phyloP scores from a whole-genome alignment of 2,329 filamentous ascomycete genomes.

The Aspergillus tanneri region DNA sequence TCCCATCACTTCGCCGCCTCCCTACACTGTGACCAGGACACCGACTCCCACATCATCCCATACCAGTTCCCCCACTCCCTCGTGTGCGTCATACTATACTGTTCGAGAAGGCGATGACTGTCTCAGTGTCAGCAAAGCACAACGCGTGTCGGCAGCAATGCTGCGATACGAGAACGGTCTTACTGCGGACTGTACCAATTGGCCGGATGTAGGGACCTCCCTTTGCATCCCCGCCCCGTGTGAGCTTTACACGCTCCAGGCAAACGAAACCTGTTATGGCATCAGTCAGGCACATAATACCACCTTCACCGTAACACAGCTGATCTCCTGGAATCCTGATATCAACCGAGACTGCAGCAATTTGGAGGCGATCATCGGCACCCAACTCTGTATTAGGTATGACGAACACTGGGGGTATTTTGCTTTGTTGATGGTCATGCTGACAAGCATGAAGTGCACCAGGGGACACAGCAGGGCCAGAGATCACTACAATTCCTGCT shows the following conservation, averaged over 20 bases:
- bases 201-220: slow-evolving; percentile 6
- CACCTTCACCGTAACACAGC: slow-evolving; percentile 11
- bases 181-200: slow-evolving; percentile 6
- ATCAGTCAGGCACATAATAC: slow-evolving; percentile 4
- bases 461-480: background rate
- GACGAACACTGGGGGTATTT: background rate
- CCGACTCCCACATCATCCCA: background rate
- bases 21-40: slow-evolving; percentile 6
- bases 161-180: slow-evolving; percentile 2
- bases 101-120: slow-evolving; percentile 4
- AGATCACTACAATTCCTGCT: background rate
- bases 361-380: background rate
- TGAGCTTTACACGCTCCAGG: slow-evolving; percentile 5
- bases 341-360: slow-evolving; percentile 11
- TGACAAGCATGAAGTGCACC: slow-evolving; percentile 2
- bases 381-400: slow-evolving; percentile 10
- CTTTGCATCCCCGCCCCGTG: slow-evolving; percentile 5
- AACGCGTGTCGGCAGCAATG: slow-evolving; percentile 3
- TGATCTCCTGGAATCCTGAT: slow-evolving; percentile 17
- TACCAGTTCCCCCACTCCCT: background rate
- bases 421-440: background rate
- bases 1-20: slow-evolving; percentile 10
- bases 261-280: slow-evolving; percentile 14
- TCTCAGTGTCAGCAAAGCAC: background rate
- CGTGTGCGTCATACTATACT: slow-evolving; percentile 4